Base-by-base conservation (phyloP, 208 protist species). In the Leishmania lainsoni region DNA sequence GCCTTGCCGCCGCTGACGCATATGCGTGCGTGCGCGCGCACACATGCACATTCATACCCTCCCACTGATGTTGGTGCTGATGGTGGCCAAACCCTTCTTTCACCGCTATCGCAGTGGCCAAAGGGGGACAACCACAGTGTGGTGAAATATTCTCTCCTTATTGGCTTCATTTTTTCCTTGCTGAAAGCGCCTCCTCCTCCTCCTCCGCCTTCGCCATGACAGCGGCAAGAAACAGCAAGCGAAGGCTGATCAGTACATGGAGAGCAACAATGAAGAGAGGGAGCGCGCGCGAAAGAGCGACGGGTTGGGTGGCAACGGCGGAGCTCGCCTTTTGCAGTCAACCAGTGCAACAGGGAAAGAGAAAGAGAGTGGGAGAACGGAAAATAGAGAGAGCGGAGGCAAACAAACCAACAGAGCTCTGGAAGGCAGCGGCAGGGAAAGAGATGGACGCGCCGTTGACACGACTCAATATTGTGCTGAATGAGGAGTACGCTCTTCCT, bases 21-120 rank as follows among this genome's bases (percentile, higher is more conserved):
- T 70, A 32, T 22, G 35, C 22, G 12, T 22, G 35, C 22, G 35
- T 1, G 56, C 45, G 48, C 14, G 56, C 26, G 16, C 42, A 45
- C 42, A 81, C 32, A 66, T 42, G 29, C 72, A 76, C 72, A 78
- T 61, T 66, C 54, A 78, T 48, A 42, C 61, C n/a, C 75, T 66
- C 75, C 51, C 75, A 39, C 26, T 35, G 42, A 45, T 45, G 42
- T 4, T 45, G 26, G 35, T 22, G 35, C 35, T 10, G 73, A 12
- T 61, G 39, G 22, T 49, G 68, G 42, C 42, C 61, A 39, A 56
- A 22, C 52, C 52, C 16, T 10, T 17, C n/a, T 35, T n/a, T 6
- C 29, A 68, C 61, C 14, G 39, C 29, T 16, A 39, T 39, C 32
- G 3, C 32, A 14, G 26, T 39, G 29, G 29, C 8, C 29, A 35